Evolutionary conservation across 805 yeast species (phyloP).

Genomic region (Yarrowia sp.): DNA sequence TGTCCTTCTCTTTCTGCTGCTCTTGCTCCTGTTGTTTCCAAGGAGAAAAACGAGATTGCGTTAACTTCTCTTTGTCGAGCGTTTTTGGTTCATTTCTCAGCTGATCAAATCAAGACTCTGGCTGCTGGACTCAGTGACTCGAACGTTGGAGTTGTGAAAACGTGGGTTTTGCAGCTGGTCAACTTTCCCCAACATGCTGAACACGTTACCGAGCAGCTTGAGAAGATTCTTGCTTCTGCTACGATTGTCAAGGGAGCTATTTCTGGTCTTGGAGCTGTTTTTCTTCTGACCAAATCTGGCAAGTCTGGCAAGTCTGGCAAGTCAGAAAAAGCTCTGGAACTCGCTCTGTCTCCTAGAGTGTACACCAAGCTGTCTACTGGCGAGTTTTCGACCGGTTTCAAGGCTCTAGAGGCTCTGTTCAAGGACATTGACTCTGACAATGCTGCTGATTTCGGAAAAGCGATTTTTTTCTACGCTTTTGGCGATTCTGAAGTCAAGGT

Average conservation of each 20-base stretch:
- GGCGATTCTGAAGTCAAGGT: neutral
- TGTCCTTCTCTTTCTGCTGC: neutral
- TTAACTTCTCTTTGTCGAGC: neutral
- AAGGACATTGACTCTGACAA: neutral
- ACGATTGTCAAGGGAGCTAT: neutral
- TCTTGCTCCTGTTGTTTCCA: neutral
- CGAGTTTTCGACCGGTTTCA: neutral
- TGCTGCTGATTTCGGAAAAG: neutral
- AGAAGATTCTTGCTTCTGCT: neutral
- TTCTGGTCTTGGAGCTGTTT: slow-evolving; percentile 9
- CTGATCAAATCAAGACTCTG: neutral
- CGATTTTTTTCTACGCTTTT: slow-evolving; percentile 3
- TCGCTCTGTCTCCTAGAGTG: slow-evolving; percentile 13
- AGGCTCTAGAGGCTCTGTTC: neutral
- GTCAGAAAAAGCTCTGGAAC: neutral
- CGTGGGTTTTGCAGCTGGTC: neutral
- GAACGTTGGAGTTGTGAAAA: neutral
- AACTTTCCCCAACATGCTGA: neutral
- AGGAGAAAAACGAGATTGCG: slow-evolving; percentile 18
- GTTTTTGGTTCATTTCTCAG: neutral
- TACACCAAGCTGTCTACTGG: slow-evolving; percentile 1
- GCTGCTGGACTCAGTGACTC: neutral
- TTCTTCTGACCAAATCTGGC: neutral
- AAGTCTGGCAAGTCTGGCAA: neutral
- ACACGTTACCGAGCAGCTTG: neutral